A percentile compares a stretch with the other conserved stretches of the same genome.
phyloP scores from a whole-genome alignment of 2,329 filamentous ascomycete species.

The Trichoderma koningiopsis region DNA sequence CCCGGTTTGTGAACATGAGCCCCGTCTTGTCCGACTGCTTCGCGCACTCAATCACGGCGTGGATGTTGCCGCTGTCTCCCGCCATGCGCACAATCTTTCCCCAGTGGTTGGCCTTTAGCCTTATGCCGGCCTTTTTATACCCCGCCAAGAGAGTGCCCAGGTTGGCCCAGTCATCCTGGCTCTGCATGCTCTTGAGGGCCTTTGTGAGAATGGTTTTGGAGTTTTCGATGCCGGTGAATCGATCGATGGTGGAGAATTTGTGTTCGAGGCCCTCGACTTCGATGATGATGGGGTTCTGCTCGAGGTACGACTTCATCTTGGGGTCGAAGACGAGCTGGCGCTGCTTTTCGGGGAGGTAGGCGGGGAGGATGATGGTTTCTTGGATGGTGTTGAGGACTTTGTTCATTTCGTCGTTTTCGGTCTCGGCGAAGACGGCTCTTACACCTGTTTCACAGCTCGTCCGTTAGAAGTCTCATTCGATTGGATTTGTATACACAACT shows the following conservation, averaged over 20 bases:
- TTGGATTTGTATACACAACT: background rate
- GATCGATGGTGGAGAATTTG: slow-evolving; percentile 53
- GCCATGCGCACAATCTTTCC: slow-evolving; percentile 47
- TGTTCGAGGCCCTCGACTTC: slow-evolving; percentile 60
- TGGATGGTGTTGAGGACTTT: slow-evolving; percentile 55
- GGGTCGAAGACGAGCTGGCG: slow-evolving; percentile 54
- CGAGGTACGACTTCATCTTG: slow-evolving; percentile 51
- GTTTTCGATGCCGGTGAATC: slow-evolving; percentile 46
- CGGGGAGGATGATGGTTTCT: slow-evolving; percentile 62
- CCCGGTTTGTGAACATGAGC: slow-evolving; percentile 45
- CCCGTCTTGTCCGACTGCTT: slow-evolving; percentile 50
- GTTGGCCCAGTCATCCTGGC: slow-evolving; percentile 54
- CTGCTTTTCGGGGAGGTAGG: slow-evolving; percentile 57
- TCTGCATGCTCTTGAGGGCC: slow-evolving; percentile 51
- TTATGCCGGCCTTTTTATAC: slow-evolving; percentile 46
- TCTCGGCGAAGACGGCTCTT: slow-evolving; percentile 50
- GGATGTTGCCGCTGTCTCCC: slow-evolving; percentile 45
- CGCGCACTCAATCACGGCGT: slow-evolving; percentile 53
- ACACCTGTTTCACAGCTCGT: slow-evolving; percentile 34
- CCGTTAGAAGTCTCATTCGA: slow-evolving; percentile 1
- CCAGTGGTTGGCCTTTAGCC: slow-evolving; percentile 40
- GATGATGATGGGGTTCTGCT: slow-evolving; percentile 58
- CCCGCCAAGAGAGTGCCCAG: slow-evolving; percentile 55
- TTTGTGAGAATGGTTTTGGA: slow-evolving; percentile 42
- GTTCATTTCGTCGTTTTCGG: slow-evolving; percentile 58